Base-by-base conservation (phyloP, 139 green algal species). In the Microglena sp. region DNA sequence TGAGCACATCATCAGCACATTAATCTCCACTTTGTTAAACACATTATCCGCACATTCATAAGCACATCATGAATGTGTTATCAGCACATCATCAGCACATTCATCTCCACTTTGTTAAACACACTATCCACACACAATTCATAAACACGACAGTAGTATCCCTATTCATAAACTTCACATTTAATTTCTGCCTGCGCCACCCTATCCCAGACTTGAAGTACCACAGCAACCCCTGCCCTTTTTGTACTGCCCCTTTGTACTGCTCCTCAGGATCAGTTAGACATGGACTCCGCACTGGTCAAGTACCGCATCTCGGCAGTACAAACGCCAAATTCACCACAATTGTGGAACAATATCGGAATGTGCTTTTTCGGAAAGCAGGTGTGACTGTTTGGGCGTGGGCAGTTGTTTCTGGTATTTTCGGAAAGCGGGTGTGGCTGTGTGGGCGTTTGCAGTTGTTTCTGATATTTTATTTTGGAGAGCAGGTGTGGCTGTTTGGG, bases 341-440 rank as follows among this genome's bases (percentile, higher is more conserved):
- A 89, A 73, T 77, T 93, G 28, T 93, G 87, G 87, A 93, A 90
- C 79, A 93, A 93, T 73, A 85, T 91, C n/a, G 87, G 87, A 43
- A 89, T 91, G 84, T 91, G 84, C 75, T 93, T 93, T 66, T 91
- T 89, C 62, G 83, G 83, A 15, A 90, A 93, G 68, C 86, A 88
- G 77, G 80, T 83, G 40, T 22, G 28, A 26, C 44, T 40, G 60
- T n/a, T 33, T 21, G 26, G 58, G n/a, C 4, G 34, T 31, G 15
- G 40, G 8, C 40, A n/a, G 40, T 50, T 50, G 40, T n/a, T 50
- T 50, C 40, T 15, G 40, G 40, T 15, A 50, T 93, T 66, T 91
- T 89, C 62, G 83, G 83, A 15, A 90, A 93, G 68, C 86, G 86
- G 77, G 80, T 83, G 40, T 22, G 28, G 33, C 44, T 40, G 60